Percentiles rank a stretch among this genome's conserved stretches.
phyloP scores from a whole-genome alignment of 495 filamentous ascomycete species.

The Neurospora sp. region DNA sequence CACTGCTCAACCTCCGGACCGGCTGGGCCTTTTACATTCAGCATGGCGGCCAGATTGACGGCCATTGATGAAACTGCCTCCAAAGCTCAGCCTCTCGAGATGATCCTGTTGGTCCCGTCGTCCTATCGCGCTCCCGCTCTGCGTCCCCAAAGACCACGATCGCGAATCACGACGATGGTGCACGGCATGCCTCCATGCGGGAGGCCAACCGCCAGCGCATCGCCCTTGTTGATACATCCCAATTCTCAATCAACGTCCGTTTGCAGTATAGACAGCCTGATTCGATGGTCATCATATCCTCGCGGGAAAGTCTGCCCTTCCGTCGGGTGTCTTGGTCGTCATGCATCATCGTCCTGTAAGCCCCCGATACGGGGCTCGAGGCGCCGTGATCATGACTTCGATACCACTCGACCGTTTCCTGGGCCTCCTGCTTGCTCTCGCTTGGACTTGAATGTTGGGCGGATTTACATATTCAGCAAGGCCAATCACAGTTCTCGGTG shows the following conservation, averaged over 20 bases:
- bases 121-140: background rate
- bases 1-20: background rate
- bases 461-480: background rate
- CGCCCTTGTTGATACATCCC: background rate
- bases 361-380: background rate
- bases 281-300: background rate
- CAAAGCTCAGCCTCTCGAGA: background rate
- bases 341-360: background rate
- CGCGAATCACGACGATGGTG: background rate
- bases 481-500: background rate
- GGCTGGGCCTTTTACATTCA: background rate
- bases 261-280: background rate
- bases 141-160: background rate
- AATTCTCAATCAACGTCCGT: background rate
- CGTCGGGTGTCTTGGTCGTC: background rate
- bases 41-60: background rate
- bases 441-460: background rate
- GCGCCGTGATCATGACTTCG: background rate
- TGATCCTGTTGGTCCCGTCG: background rate
- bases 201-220: background rate
- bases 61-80: background rate
- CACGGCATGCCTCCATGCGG: background rate
- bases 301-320: background rate
- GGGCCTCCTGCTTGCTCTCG: background rate
- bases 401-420: background rate